A percentile compares a stretch with the other conserved stretches of the same genome.
These are phyloP conservation scores for Copromyces sp. DNA, from an alignment of 495 filamentous ascomycete genomes.

Conservation along the genomic window DNA sequence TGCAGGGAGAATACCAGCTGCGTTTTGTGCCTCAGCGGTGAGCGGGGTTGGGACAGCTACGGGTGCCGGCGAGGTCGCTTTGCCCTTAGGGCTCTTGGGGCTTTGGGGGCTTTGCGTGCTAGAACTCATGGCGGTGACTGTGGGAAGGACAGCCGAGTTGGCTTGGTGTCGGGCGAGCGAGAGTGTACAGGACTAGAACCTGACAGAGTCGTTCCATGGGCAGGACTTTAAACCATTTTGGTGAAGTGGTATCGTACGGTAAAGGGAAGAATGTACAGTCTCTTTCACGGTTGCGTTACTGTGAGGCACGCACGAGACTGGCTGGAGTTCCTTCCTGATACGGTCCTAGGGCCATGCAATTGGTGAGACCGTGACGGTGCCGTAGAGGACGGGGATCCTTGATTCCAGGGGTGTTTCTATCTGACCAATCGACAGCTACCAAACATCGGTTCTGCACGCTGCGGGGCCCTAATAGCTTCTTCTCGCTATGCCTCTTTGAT, in stretches of 20 bases:
- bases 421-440: not conserved
- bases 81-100: not conserved
- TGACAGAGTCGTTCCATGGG: not conserved
- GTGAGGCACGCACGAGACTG: not conserved
- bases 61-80: not conserved
- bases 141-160: not conserved
- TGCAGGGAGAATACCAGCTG: conserved; percentile 2
- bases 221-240: not conserved
- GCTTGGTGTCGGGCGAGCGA: not conserved
- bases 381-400: not conserved
- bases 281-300: not conserved
- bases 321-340: not conserved
- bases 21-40: not conserved
- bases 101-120: not conserved
- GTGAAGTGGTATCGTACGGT: not conserved
- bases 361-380: not conserved
- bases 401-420: not conserved
- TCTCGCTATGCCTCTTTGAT: not conserved
- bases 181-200: not conserved
- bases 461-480: not conserved
- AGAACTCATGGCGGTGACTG: not conserved
- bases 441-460: not conserved
- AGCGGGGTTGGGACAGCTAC: not conserved
- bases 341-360: not conserved
- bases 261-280: not conserved